These are phyloP conservation scores for Leersia perrieri DNA, from an alignment of 176 grass and related monocot genomes.

Conservation along the genomic window DNA sequence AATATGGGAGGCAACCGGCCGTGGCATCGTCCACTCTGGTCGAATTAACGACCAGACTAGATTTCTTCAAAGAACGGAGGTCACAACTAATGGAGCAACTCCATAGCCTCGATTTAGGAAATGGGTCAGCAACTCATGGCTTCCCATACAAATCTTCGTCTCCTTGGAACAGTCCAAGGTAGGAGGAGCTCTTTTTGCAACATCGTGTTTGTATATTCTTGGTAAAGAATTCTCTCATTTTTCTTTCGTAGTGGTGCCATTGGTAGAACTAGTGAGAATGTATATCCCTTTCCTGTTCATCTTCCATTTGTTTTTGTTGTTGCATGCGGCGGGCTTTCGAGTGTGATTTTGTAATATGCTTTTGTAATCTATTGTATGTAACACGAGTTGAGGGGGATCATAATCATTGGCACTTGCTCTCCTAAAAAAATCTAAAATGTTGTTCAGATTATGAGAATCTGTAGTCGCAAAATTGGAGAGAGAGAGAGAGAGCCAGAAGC, in stretches of 20 bases:
- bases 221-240: slow-evolving; percentile 25
- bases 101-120: slow-evolving; percentile 89
- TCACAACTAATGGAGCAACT: slow-evolving; percentile 98
- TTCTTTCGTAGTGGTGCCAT: neutral
- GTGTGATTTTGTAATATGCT: slow-evolving; percentile 34
- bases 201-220: slow-evolving; percentile 41
- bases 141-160: slow-evolving; percentile 75
- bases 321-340: neutral
- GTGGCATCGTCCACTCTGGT: slow-evolving; percentile 91
- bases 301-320: neutral
- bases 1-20: slow-evolving; percentile 48
- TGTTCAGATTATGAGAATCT: no score
- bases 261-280: slow-evolving; percentile 43
- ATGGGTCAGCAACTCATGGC: slow-evolving; percentile 55
- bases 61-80: slow-evolving; percentile 97
- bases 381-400: neutral
- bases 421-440: no score
- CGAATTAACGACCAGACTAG: slow-evolving; percentile 79
- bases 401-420: neutral
- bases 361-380: slow-evolving; percentile 44
- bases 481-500: no score
- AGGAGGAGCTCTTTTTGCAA: slow-evolving; percentile 24
- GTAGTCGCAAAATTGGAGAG: no score
- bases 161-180: slow-evolving; percentile 78
- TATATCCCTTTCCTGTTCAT: slow-evolving; percentile 33